Evolutionary conservation across 2,329 filamentous ascomycete species (phyloP).

Genomic region (Fusarium sp.): DNA sequence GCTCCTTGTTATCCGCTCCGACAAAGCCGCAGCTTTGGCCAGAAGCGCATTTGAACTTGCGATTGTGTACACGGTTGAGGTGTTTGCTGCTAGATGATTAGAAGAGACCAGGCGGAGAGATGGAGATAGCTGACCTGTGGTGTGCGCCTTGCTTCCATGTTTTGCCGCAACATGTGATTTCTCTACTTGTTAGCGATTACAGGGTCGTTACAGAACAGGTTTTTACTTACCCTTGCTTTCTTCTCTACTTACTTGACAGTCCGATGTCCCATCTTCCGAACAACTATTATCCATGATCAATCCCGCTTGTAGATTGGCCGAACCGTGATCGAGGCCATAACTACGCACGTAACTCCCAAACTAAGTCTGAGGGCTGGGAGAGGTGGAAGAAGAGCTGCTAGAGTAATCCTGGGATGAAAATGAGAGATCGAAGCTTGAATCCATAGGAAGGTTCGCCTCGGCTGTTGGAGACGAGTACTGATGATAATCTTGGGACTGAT

Average conservation of each 20-base stretch:
- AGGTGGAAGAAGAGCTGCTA: neutral
- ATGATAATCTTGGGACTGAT: neutral
- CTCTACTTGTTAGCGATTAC: neutral
- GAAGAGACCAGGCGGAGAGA: neutral
- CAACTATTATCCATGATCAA: neutral
- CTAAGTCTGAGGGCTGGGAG: constrained; percentile 36
- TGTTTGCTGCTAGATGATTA: constrained; percentile 16
- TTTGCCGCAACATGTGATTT: constrained; percentile 2
- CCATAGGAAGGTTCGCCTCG: neutral
- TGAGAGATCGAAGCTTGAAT: neutral
- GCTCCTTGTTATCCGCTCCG: neutral
- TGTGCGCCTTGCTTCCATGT: neutral
- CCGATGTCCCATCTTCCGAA: neutral
- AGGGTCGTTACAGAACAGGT: fast-evolving
- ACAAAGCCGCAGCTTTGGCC: neutral
- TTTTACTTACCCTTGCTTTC: neutral
- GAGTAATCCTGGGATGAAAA: neutral
- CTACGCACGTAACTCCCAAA: constrained; percentile 25
- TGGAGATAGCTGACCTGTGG: constrained; percentile 13
- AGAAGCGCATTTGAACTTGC: constrained; percentile 9
- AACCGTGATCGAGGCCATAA: constrained; percentile 10
- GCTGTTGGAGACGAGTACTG: neutral
- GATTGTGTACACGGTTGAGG: constrained; percentile 6
- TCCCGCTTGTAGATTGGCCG: constrained; percentile 31
- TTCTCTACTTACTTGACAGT: neutral